Percentiles rank a stretch among this genome's conserved stretches.
Conservation (phyloP, 805 yeast genomes). For the Kuraishia capsulata region DNA sequence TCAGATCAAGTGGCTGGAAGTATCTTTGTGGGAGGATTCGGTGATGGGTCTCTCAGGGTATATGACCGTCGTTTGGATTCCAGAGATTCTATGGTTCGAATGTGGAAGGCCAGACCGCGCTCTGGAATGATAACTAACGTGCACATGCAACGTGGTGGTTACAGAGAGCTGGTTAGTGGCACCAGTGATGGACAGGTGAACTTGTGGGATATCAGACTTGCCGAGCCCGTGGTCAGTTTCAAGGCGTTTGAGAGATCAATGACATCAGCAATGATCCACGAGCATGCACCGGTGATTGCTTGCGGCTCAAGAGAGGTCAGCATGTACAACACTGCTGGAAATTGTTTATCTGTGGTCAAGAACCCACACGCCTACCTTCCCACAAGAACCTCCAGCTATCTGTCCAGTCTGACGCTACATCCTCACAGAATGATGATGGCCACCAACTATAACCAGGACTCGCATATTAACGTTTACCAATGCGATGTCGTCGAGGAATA, state of each 20-base stretch:
- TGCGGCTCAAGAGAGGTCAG: slow-evolving; percentile 77
- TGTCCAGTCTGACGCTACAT: slow-evolving; percentile 68
- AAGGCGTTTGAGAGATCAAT: slow-evolving; percentile 39
- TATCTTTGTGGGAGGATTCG: slow-evolving; percentile 83
- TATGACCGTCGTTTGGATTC: slow-evolving; percentile 85
- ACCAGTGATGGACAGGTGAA: slow-evolving; percentile 74
- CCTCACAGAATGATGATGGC: slow-evolving; percentile 95
- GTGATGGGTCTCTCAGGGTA: slow-evolving; percentile 80
- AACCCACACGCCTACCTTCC: slow-evolving; percentile 37
- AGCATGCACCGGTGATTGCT: slow-evolving; percentile 91
- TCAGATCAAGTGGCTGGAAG: slow-evolving; percentile 96
- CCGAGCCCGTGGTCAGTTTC: slow-evolving; percentile 63
- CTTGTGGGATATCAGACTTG: slow-evolving; percentile 81
- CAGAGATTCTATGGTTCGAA: slow-evolving; percentile 74
- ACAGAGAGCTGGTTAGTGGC: slow-evolving; percentile 81
- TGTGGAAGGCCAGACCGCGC: slow-evolving; percentile 46
- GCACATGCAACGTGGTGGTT: slow-evolving; percentile 96
- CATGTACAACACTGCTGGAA: slow-evolving; percentile 82
- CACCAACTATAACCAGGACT: slow-evolving; percentile 70
- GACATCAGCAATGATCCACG: slow-evolving; percentile 78
- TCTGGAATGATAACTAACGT: slow-evolving; percentile 54
- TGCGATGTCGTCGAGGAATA: slow-evolving; percentile 21
- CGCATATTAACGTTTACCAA: slow-evolving; percentile 55
- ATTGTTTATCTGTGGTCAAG: slow-evolving; percentile 52
- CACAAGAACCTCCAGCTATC: slow-evolving; percentile 39